These are phyloP conservation scores for Xanthoconium purpureum DNA, from an alignment of 768 basidiomycete species.

Conservation along the genomic window DNA sequence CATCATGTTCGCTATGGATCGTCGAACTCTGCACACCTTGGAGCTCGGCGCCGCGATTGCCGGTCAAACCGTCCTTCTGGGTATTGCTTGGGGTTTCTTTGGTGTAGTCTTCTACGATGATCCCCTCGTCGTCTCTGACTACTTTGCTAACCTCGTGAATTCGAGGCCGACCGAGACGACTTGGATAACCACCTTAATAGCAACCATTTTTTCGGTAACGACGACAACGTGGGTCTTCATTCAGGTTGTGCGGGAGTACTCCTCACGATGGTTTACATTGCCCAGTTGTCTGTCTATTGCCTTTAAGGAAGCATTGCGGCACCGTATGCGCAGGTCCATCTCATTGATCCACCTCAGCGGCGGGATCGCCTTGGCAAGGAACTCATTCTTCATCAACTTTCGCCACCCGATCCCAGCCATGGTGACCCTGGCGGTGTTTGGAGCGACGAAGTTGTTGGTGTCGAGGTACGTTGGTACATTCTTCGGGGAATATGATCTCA, in stretches of 20 bases:
- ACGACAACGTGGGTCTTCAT: not conserved
- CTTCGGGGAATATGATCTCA: not conserved
- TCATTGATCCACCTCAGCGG: conserved; percentile 11
- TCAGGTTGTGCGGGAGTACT: no score
- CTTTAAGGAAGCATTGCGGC: conserved; percentile 16
- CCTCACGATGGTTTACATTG: not conserved
- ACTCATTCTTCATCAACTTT: not conserved
- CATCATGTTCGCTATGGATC: not conserved
- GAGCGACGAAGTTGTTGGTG: conserved; percentile 9
- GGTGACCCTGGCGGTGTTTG: conserved; percentile 7
- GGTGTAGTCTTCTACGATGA: not conserved
- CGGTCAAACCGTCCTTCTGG: conserved; percentile 1
- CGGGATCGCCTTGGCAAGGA: conserved; percentile 7
- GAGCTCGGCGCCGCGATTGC: not conserved
- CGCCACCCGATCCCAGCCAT: not conserved
- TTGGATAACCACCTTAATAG: not conserved
- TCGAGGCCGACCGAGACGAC: not conserved
- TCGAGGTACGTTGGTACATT: conserved; percentile 8
- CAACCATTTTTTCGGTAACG: not conserved
- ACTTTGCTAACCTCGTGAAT: not conserved
- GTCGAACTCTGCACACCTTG: not conserved
- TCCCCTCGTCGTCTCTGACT: not conserved
- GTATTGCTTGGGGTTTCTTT: not conserved
- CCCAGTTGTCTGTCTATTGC: conserved; percentile 6
- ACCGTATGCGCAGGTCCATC: conserved; percentile 10